A percentile compares a stretch with the other conserved stretches of the same genome.
phyloP scores from a whole-genome alignment of 2,329 filamentous ascomycete genomes.

The Periconia digitata region DNA sequence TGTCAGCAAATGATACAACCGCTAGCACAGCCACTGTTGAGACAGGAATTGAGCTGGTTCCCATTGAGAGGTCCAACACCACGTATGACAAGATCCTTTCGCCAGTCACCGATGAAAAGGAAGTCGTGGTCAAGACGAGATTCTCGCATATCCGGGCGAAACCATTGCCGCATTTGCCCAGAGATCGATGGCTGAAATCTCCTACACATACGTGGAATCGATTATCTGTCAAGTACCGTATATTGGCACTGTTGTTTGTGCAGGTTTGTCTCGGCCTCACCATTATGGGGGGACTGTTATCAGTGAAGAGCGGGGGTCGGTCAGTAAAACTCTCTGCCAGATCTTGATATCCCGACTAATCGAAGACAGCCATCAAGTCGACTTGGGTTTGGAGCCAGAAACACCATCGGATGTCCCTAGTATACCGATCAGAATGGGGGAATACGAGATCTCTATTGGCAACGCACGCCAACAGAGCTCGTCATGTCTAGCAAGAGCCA shows the following conservation, averaged over 20 bases:
- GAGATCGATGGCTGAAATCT: conserved; percentile 14
- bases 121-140: conserved; percentile 19
- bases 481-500: conserved; percentile 24
- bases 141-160: conserved; percentile 15
- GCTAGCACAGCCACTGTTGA: conserved; percentile 14
- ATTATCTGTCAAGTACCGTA: conserved; percentile 21
- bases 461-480: conserved; percentile 26
- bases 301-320: conserved; percentile 11
- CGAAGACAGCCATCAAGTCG: too few species aligned
- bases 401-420: neutral
- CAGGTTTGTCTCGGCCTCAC: conserved; percentile 21
- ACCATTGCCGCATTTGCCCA: conserved; percentile 26
- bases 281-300: conserved; percentile 17
- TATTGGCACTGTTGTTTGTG: conserved; percentile 21
- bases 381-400: neutral
- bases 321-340: conserved; percentile 9
- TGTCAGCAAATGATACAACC: conserved; percentile 12
- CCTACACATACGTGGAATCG: conserved; percentile 20
- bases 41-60: conserved; percentile 35
- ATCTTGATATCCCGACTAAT: too few species aligned
- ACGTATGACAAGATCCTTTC: conserved; percentile 29
- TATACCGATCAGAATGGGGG: conserved; percentile 18
- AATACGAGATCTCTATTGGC: conserved; percentile 21
- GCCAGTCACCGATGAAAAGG: conserved; percentile 29
- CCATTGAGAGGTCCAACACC: conserved; percentile 27